Evolutionary conservation across 2,329 filamentous ascomycete genomes (phyloP).

Genomic region (Colletotrichum simmondsii): DNA sequence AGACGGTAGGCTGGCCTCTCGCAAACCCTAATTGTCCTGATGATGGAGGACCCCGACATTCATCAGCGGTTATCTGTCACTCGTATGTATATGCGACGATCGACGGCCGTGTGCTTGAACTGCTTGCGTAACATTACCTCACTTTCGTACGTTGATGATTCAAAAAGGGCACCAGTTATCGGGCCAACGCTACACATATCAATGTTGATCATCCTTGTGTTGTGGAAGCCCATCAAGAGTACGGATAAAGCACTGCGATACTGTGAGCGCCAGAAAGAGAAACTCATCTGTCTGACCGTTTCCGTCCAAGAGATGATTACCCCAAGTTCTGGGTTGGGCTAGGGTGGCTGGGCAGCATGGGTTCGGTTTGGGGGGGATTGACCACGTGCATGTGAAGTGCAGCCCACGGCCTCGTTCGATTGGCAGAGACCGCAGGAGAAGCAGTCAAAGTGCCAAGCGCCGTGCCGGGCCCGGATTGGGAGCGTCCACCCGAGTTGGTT

Average conservation of each 20-base stretch:
- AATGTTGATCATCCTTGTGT: background rate
- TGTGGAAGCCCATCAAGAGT: slow-evolving; percentile 6
- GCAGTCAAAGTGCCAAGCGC: slow-evolving; percentile 21
- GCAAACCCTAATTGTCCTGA: background rate
- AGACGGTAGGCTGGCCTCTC: background rate
- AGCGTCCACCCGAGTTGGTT: slow-evolving; percentile 26
- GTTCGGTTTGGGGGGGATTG: background rate
- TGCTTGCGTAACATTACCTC: background rate
- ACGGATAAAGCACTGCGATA: background rate
- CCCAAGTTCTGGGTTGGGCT: background rate
- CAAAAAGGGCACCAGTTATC: background rate
- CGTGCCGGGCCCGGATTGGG: slow-evolving; percentile 31
- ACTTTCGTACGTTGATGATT: background rate
- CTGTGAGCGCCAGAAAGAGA: background rate
- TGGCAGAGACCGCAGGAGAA: slow-evolving; percentile 5
- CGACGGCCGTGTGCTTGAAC: background rate
- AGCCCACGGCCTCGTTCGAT: background rate
- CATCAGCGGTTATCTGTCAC: slow-evolving; percentile 7
- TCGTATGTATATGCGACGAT: slow-evolving; percentile 10
- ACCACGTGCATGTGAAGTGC: slow-evolving; percentile 8
- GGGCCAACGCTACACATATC: background rate
- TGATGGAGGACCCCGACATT: background rate
- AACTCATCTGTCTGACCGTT: background rate
- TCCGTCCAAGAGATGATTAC: background rate
- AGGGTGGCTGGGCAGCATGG: background rate